phyloP scores from a whole-genome alignment of 2,329 filamentous ascomycete genomes.

The Penicillium griseofulvum region DNA sequence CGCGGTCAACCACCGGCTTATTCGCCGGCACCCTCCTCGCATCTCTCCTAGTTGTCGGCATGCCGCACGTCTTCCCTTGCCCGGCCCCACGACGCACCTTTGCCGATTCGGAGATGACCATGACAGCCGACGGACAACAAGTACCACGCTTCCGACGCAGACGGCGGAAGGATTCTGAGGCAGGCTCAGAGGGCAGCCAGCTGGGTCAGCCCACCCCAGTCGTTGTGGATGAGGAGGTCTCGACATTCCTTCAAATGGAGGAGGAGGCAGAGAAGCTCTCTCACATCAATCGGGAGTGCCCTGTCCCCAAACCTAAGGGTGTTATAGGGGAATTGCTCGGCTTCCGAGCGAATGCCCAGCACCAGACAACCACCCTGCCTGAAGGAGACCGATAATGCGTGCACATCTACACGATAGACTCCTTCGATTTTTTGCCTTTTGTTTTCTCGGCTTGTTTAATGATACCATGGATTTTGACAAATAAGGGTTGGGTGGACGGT shows the following conservation, averaged over 20 bases:
- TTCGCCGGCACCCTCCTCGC: constrained; percentile 90
- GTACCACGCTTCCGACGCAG: constrained; percentile 37
- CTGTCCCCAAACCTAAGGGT: constrained; percentile 84
- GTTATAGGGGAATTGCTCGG: constrained; percentile 73
- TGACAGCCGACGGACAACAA: constrained; percentile 45
- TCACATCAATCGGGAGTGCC: constrained; percentile 69
- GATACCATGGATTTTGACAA: constrained; percentile 25
- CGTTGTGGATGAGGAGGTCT: constrained; percentile 43
- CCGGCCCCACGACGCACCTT: constrained; percentile 74
- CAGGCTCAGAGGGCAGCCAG: constrained; percentile 13
- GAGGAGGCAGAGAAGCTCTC: constrained; percentile 40
- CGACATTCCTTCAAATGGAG: constrained; percentile 43
- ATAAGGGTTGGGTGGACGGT: constrained; percentile 2
- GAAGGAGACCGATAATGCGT: constrained; percentile 14
- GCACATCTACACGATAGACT: background rate
- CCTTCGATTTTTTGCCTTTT: background rate
- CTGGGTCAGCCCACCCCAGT: constrained; percentile 18
- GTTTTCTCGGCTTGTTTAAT: constrained; percentile 20
- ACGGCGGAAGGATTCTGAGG: constrained; percentile 35
- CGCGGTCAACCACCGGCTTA: constrained; percentile 86
- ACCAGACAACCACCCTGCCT: constrained; percentile 14
- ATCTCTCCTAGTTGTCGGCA: constrained; percentile 85
- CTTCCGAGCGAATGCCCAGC: constrained; percentile 49
- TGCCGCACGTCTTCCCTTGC: constrained; percentile 89
- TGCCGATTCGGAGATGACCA: constrained; percentile 62